Evolutionary conservation across 257 asterid genomes (phyloP).

Genomic region (Solanum ahanhuiri): DNA sequence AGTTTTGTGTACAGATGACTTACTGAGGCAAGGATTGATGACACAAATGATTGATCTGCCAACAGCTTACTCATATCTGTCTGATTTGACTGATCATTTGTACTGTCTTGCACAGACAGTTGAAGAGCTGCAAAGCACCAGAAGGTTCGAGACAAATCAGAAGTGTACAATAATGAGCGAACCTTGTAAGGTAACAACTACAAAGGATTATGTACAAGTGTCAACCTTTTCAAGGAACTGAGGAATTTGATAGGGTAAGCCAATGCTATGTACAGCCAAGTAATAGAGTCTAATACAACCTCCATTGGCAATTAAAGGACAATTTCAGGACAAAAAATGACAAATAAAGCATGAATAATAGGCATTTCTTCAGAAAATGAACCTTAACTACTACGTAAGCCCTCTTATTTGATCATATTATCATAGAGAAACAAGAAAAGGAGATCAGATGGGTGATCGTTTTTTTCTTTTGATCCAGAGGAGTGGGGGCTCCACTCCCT

Average conservation of each 20-base stretch:
- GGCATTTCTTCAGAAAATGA: background rate
- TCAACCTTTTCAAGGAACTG: background rate
- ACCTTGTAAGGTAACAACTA: background rate
- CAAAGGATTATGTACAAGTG: background rate
- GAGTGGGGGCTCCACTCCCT: background rate
- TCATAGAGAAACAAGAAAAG: background rate
- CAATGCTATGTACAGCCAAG: background rate
- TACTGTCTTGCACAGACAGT: constrained; percentile 73
- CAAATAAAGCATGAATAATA: background rate
- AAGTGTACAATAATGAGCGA: background rate
- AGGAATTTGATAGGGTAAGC: background rate
- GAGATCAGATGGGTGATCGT: background rate
- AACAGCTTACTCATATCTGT: constrained; percentile 68
- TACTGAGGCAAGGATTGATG: constrained; percentile 79
- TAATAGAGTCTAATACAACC: background rate
- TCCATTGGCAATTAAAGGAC: background rate
- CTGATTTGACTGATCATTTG: constrained; percentile 48
- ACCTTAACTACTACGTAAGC: background rate
- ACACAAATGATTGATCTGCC: constrained; percentile 68
- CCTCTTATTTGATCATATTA: background rate
- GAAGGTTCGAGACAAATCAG: background rate
- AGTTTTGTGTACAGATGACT: constrained; percentile 9
- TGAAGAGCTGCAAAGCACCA: constrained; percentile 70
- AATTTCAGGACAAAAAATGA: background rate
- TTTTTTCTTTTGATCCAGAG: background rate